Conservation (phyloP, 768 basidiomycete genomes). For the Leccinum variicolor region DNA sequence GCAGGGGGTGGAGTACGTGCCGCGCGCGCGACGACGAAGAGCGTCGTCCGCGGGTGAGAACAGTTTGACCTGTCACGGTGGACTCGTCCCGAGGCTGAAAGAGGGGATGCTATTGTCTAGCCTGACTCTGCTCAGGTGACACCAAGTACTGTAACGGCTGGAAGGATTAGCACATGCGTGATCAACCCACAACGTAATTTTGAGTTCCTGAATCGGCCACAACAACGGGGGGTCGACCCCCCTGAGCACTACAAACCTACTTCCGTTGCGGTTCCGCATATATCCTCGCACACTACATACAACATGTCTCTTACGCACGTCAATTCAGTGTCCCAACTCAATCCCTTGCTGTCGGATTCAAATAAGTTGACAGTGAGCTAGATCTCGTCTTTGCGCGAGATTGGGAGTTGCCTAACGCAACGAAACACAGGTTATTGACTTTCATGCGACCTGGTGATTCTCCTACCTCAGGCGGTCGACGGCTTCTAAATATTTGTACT, state of each 20-base stretch:
- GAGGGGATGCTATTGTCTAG: background rate
- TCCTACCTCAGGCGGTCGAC: background rate
- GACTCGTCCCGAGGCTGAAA: background rate
- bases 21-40: constrained; percentile 34
- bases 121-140: background rate
- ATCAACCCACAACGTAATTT: background rate
- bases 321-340: constrained; percentile 59
- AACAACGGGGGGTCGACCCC: no score
- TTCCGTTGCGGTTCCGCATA: no score
- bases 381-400: background rate
- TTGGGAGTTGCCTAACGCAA: background rate
- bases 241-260: no score
- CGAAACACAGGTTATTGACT: constrained; percentile 68
- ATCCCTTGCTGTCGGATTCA: constrained; percentile 53
- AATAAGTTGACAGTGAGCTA: constrained; percentile 61
- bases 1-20: constrained; percentile 9
- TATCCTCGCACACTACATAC: background rate
- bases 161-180: background rate
- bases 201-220: no score
- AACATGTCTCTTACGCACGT: constrained; percentile 62
- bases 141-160: background rate
- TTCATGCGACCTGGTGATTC: constrained; percentile 76
- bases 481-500: constrained; percentile 8
- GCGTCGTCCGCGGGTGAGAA: constrained; percentile 48
- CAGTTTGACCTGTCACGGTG: constrained; percentile 8